A percentile compares a stretch with the other conserved stretches of the same genome.
phyloP scores from a whole-genome alignment of 495 filamentous ascomycete genomes.

The Penicillium diatomitis region DNA sequence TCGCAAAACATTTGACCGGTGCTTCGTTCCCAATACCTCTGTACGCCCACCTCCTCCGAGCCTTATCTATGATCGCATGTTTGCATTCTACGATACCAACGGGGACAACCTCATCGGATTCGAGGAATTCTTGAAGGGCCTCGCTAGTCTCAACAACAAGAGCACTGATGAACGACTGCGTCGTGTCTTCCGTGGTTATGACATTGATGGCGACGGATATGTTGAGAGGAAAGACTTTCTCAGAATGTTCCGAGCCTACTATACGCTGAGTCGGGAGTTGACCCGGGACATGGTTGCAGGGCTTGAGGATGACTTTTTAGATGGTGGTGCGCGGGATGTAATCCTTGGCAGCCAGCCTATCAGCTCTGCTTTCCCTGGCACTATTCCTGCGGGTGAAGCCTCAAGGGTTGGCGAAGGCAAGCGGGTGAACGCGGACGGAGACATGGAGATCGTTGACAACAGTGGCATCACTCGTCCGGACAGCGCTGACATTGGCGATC shows the following conservation, averaged over 20 bases:
- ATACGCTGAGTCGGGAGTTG: constrained; percentile 75
- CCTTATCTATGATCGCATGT: constrained; percentile 90
- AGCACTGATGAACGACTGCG: constrained; percentile 53
- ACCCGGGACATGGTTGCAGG: constrained; percentile 74
- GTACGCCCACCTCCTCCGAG: constrained; percentile 69
- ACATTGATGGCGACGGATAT: constrained; percentile 83
- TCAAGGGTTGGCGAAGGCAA: constrained; percentile 58
- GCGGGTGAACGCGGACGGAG: constrained; percentile 44
- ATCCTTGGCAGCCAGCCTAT: constrained; percentile 69
- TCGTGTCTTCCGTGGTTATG: constrained; percentile 80
- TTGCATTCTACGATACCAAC: constrained; percentile 91
- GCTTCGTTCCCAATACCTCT: constrained; percentile 75
- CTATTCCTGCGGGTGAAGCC: constrained; percentile 49
- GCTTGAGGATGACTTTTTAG: constrained; percentile 71
- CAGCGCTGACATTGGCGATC: constrained; percentile 38
- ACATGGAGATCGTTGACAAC: constrained; percentile 51
- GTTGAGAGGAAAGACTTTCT: constrained; percentile 84
- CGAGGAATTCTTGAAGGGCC: constrained; percentile 75
- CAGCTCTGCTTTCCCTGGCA: constrained; percentile 61
- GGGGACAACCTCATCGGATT: constrained; percentile 87
- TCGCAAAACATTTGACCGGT: constrained; percentile 80
- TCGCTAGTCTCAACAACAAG: constrained; percentile 73
- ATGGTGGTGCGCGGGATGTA: constrained; percentile 63
- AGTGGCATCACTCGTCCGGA: constrained; percentile 39
- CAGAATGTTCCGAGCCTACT: constrained; percentile 83